These are phyloP conservation scores for Venturia carpophila DNA, from an alignment of 2,329 filamentous ascomycete species.

Conservation along the genomic window DNA sequence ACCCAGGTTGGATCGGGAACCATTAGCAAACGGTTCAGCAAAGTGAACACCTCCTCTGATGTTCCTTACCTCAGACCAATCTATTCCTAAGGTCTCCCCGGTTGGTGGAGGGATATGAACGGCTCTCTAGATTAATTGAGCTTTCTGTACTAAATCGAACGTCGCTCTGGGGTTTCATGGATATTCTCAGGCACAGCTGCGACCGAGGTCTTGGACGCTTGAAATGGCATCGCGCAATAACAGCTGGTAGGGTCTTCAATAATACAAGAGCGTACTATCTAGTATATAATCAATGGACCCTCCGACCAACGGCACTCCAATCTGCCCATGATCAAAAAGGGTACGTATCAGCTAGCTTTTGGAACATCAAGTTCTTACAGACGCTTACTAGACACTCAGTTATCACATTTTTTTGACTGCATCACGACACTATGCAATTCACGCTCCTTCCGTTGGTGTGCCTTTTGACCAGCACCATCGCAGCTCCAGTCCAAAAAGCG, in stretches of 20 bases:
- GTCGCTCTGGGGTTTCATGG: background rate
- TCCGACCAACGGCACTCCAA: background rate
- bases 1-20: background rate
- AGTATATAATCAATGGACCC: background rate
- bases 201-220: background rate
- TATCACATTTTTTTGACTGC: background rate
- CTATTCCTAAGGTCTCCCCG: background rate
- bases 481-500: background rate
- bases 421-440: background rate
- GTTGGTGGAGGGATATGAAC: background rate
- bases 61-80: background rate
- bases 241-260: background rate
- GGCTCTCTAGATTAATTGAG: background rate
- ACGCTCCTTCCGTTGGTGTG: background rate
- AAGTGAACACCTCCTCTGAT: too few species aligned
- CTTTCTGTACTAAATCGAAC: background rate
- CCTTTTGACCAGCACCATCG: background rate
- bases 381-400: background rate
- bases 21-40: too few species aligned
- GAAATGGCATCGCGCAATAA: background rate
- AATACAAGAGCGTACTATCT: background rate
- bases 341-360: background rate
- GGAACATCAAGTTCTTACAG: background rate
- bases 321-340: too few species aligned
- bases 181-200: background rate